These are phyloP conservation scores for Rhododendron griersonianum DNA, from an alignment of 148 eudicot species.

Conservation along the genomic window DNA sequence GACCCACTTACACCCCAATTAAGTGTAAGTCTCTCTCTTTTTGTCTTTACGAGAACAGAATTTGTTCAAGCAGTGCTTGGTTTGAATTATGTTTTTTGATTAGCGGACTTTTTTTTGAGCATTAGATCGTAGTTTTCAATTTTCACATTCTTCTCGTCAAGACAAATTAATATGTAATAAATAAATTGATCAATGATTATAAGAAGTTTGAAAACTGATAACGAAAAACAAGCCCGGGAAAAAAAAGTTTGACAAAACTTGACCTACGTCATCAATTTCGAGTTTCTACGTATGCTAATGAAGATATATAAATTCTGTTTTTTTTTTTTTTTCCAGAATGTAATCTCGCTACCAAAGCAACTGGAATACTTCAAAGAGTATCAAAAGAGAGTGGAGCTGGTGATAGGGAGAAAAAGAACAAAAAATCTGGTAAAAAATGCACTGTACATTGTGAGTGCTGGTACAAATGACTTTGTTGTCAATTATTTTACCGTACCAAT, in stretches of 20 bases:
- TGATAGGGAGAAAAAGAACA: slow-evolving; percentile 20
- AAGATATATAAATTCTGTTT: neutral
- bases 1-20: slow-evolving; percentile 60
- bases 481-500: slow-evolving; percentile 42
- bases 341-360: slow-evolving; percentile 49
- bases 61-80: no score
- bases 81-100: no score
- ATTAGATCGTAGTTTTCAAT: no score
- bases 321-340: slow-evolving; percentile 28
- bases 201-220: no score
- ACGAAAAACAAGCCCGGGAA: no score
- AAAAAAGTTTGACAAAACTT: no score
- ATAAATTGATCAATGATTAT: no score
- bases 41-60: no score
- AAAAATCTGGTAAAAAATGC: slow-evolving; percentile 23
- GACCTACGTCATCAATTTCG: neutral
- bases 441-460: slow-evolving; percentile 26
- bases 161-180: no score
- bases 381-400: slow-evolving; percentile 19
- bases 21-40: slow-evolving; percentile 21
- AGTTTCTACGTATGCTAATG: neutral
- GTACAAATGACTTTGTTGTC: slow-evolving; percentile 50
- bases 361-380: slow-evolving; percentile 42
- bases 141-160: no score
- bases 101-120: no score